Conservation (phyloP, 331 rosid genomes). For the Prunus yedoensis region DNA sequence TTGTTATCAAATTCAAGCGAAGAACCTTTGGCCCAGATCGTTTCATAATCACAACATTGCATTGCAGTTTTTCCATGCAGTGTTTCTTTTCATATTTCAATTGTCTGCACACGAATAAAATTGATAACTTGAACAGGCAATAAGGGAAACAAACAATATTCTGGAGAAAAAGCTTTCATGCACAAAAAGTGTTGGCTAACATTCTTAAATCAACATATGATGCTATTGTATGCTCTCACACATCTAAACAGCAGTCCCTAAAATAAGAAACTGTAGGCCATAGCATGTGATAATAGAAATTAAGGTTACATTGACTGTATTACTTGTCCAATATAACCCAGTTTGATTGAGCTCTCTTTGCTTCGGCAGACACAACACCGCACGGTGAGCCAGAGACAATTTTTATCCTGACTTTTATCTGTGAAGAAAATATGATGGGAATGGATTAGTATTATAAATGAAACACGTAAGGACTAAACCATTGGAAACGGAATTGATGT, state of each 20-base stretch:
- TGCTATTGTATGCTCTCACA: too few species aligned
- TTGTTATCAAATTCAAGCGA: slow-evolving; percentile 69
- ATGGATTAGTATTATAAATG: slow-evolving; percentile 19
- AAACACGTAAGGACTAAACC: slow-evolving; percentile 7
- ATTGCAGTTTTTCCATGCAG: slow-evolving; percentile 87
- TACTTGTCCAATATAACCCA: slow-evolving; percentile 97
- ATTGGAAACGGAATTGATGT: slow-evolving; percentile 12
- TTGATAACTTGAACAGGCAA: slow-evolving; percentile 10
- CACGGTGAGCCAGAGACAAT: slow-evolving; percentile 47
- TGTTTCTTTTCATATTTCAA: slow-evolving; percentile 71
- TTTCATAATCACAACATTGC: slow-evolving; percentile 84
- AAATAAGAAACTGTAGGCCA: slow-evolving; percentile 15
- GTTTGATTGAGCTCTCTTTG: slow-evolving; percentile 80
- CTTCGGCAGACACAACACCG: slow-evolving; percentile 85
- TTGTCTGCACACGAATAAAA: slow-evolving; percentile 51
- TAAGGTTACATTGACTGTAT: slow-evolving; percentile 24
- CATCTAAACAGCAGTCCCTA: background rate
- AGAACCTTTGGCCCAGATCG: slow-evolving; percentile 71
- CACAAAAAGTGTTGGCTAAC: background rate
- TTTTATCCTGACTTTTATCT: slow-evolving; percentile 85
- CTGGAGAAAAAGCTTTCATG: background rate
- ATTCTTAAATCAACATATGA: too few species aligned
- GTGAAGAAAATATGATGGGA: slow-evolving; percentile 21
- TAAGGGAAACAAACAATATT: slow-evolving; percentile 2
- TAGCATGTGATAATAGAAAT: slow-evolving; percentile 21